Conservation (phyloP, 1,284 basidiomycete genomes). For the Leccinum subspadiceum region DNA sequence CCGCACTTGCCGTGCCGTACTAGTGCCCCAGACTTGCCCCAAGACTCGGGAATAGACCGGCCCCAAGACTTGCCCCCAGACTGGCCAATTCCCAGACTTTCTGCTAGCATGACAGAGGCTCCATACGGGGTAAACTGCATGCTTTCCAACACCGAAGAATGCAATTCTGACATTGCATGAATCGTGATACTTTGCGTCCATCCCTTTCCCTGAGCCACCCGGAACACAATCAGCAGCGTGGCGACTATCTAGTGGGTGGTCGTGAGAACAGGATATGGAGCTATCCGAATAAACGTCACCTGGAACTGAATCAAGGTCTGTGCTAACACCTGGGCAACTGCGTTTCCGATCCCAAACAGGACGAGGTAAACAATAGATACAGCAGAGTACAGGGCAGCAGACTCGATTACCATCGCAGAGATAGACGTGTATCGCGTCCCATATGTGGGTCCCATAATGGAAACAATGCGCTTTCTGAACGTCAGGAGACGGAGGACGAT, state of each 20-base stretch:
- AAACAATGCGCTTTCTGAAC: not conserved
- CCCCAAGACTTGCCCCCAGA: no score
- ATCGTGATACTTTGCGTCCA: constrained; percentile 17
- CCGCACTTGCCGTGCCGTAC: no score
- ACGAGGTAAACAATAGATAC: constrained; percentile 17
- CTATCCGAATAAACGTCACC: constrained; percentile 8
- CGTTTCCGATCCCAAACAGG: constrained; percentile 13
- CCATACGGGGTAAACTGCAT: constrained; percentile 1
- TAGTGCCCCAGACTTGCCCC: no score
- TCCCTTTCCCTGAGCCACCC: constrained; percentile 27
- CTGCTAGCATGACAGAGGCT: not conserved
- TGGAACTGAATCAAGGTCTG: constrained; percentile 22
- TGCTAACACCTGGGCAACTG: constrained; percentile 16
- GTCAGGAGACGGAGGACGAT: constrained; percentile 3
- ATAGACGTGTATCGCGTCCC: constrained; percentile 22
- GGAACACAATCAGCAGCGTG: constrained; percentile 18
- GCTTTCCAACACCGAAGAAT: not conserved
- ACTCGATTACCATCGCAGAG: constrained; percentile 23
- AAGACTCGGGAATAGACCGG: no score
- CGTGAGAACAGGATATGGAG: not conserved
- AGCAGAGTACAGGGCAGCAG: constrained; percentile 22
- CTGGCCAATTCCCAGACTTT: no score
- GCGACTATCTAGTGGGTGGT: constrained; percentile 16
- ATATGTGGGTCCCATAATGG: constrained; percentile 13
- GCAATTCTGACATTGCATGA: not conserved